Evolutionary conservation across 768 basidiomycete species (phyloP), one percentile per base, ranked within the genome.

Genomic region (Termitomyces sp.): DNA sequence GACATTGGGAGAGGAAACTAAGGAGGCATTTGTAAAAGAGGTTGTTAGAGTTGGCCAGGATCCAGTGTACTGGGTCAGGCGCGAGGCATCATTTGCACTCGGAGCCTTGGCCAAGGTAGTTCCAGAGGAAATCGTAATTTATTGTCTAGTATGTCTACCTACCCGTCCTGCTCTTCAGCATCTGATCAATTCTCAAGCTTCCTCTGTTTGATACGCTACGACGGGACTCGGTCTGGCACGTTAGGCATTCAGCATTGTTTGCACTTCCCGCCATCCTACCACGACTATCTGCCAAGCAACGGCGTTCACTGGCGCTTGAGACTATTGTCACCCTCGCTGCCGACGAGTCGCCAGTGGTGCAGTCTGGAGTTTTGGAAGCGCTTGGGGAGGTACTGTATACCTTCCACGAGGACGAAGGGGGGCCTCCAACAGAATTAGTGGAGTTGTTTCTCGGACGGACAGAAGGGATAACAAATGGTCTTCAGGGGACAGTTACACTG

Each of bases 361-460:
- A 92, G 22, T 82, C 82, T 16, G 91, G 90, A 4, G 85, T 89
- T 3, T 79, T 96, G 34, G 95, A 97, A 68, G 81, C 91, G 22
- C 80, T 97, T 6, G 95, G 95, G 2, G 95, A 97, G 72, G 86
- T 96, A 37, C 80, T 97, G 57, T 85, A 90, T 69, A 84, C 91
- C 13, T 98, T 98, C 70, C 79, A 82, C 57, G 75, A 81, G 37
- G 79, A 84, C 54, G 80, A 81, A 3, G 66, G 63, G 22, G 89
- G 88, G 0, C 90, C 91, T 11, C 95, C 95, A 3, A 68, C 77
- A 24, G 83, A 91, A 67, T 79, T 97, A 2, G 66, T 97, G 7
- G 76, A 81, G 20, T 78, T 95, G 51, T 98, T 94, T 72, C 76
- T 95, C 39, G 93, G 90, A 33, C 75, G 79, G 57, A 74, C 68